A percentile compares a stretch with the other conserved stretches of the same genome.
Evolutionary conservation across 1,284 basidiomycete genomes (phyloP).

Genomic region (Ganoderma resinaceum): DNA sequence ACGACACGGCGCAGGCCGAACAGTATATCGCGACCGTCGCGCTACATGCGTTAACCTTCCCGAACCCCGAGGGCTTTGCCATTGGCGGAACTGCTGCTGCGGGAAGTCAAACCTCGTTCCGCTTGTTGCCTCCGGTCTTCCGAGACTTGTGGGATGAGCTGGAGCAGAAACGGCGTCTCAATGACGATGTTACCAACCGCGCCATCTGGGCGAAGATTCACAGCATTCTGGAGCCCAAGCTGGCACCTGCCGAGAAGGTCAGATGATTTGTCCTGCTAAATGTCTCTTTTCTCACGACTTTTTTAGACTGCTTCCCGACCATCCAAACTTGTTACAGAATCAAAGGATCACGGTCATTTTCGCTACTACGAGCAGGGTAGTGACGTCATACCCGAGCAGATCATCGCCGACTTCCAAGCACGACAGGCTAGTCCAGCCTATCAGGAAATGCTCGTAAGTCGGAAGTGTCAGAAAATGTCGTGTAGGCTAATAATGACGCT

Average conservation of each 20-base stretch:
- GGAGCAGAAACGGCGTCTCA: constrained; percentile 67
- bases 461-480: neutral
- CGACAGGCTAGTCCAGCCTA: constrained; percentile 74
- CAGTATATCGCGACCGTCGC: constrained; percentile 92
- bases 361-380: constrained; percentile 25
- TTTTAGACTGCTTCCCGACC: constrained; percentile 40
- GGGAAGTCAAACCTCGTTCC: constrained; percentile 64
- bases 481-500: neutral
- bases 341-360: constrained; percentile 24
- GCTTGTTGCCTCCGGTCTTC: constrained; percentile 82
- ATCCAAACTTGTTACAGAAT: constrained; percentile 38
- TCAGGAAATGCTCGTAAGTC: constrained; percentile 86
- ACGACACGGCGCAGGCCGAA: constrained; percentile 82
- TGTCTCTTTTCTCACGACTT: neutral
- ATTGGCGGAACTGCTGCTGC: constrained; percentile 49
- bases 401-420: constrained; percentile 65
- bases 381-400: constrained; percentile 50
- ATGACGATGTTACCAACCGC: constrained; percentile 73
- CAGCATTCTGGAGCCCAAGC: constrained; percentile 64
- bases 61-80: constrained; percentile 67
- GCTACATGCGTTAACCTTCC: constrained; percentile 78
- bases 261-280: neutral
- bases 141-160: constrained; percentile 96
- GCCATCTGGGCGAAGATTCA: constrained; percentile 76
- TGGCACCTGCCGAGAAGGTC: constrained; percentile 54